Conservation (phyloP, 148 eudicot genomes). For the Chenopodium formosanum region DNA sequence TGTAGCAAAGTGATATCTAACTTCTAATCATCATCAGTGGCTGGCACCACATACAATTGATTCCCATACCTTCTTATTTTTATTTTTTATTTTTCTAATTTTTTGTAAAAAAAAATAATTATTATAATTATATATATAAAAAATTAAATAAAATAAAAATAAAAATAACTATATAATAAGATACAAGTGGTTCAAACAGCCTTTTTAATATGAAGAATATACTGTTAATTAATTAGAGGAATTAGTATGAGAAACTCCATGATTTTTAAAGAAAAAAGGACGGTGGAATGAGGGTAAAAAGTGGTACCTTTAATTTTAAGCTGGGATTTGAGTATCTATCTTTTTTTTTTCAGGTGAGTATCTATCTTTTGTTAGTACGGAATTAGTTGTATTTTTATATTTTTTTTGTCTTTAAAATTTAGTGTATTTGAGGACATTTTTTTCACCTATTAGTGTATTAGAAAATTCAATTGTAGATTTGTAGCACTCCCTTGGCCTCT, state of each 20-base stretch:
- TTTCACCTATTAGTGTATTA: too few relatives aligned
- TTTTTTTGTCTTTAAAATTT: too few relatives aligned
- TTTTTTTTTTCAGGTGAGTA: background rate
- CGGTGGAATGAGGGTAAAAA: slow-evolving; percentile 15
- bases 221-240: background rate
- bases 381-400: background rate
- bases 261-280: background rate
- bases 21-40: slow-evolving; percentile 24
- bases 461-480: too few relatives aligned
- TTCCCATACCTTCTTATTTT: background rate
- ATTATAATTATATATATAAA: too few relatives aligned
- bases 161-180: background rate
- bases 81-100: too few relatives aligned
- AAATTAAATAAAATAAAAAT: too few relatives aligned
- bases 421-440: too few relatives aligned
- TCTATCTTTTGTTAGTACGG: background rate
- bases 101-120: too few relatives aligned
- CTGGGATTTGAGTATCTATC: slow-evolving; percentile 4
- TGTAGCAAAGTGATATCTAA: slow-evolving; percentile 31
- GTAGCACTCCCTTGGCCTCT: too few relatives aligned
- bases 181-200: slow-evolving; percentile 20
- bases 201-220: slow-evolving; percentile 8
- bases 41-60: slow-evolving; percentile 17
- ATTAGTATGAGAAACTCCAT: background rate
- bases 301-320: background rate